A percentile compares a stretch with the other conserved stretches of the same genome.
phyloP scores from a whole-genome alignment of 495 filamentous ascomycete genomes.

The Penicillium desertorum region DNA sequence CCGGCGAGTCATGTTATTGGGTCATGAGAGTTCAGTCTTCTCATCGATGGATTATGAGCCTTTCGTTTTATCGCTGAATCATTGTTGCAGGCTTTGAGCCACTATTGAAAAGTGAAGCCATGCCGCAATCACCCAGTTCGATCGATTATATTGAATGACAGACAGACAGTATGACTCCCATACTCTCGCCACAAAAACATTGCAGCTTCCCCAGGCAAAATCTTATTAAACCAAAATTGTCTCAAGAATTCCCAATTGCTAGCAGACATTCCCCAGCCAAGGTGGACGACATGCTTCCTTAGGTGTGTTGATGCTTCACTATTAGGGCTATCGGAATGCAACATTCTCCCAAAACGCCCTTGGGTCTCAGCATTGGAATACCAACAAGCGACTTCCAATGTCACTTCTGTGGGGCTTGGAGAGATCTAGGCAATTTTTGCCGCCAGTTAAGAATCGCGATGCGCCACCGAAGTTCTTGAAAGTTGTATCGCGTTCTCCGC shows the following conservation, averaged over 20 bases:
- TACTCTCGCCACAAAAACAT: too few relatives aligned
- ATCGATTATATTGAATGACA: neutral
- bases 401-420: slow-evolving; percentile 18
- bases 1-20: slow-evolving; percentile 5
- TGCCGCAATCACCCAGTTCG: neutral
- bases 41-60: neutral
- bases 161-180: neutral
- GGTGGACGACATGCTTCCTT: slow-evolving; percentile 8
- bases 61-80: neutral
- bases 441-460: slow-evolving; percentile 25
- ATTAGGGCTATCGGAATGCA: slow-evolving; percentile 22
- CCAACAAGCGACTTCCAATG: slow-evolving; percentile 14
- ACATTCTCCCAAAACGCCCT: slow-evolving; percentile 25
- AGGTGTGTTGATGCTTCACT: slow-evolving; percentile 12
- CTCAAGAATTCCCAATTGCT: slow-evolving; percentile 3
- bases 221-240: neutral
- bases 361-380: slow-evolving; percentile 21
- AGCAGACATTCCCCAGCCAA: slow-evolving; percentile 17
- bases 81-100: neutral
- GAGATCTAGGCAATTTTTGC: slow-evolving; percentile 2
- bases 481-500: slow-evolving; percentile 7
- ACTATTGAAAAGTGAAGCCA: neutral
- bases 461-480: slow-evolving; percentile 17
- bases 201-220: neutral
- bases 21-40: slow-evolving; percentile 1